A percentile compares a stretch with the other conserved stretches of the same genome.
Conservation (phyloP, 108 stramenopile genomes). For the Cyclotella sp. region DNA sequence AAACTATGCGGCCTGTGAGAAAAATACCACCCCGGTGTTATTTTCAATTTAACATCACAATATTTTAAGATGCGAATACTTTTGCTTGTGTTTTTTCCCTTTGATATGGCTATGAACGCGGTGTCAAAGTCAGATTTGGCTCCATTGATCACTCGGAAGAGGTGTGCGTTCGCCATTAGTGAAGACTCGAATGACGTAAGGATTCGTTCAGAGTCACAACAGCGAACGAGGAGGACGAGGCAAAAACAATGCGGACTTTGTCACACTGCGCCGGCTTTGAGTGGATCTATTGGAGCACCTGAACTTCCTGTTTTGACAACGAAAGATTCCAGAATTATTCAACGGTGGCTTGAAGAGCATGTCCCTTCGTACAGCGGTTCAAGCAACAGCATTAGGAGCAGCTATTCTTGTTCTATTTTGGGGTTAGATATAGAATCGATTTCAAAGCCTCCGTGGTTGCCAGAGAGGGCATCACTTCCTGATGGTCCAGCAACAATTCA, state of each 20-base stretch:
- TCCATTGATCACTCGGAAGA: background rate
- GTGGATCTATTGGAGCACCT: conserved; percentile 38
- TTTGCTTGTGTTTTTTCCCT: too few relatives aligned
- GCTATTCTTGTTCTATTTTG: conserved; percentile 17
- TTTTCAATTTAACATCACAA: too few relatives aligned
- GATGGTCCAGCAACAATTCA: conserved; percentile 73
- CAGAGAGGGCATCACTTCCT: conserved; percentile 43
- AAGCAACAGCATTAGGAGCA: background rate
- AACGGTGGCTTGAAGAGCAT: conserved; percentile 62
- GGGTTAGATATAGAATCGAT: conserved; percentile 54
- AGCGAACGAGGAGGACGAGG: background rate
- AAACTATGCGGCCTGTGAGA: too few relatives aligned
- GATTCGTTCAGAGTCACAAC: background rate
- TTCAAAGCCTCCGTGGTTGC: conserved; percentile 54
- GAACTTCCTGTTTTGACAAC: conserved; percentile 64
- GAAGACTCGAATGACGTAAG: background rate
- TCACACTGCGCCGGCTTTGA: conserved; percentile 28
- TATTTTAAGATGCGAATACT: too few relatives aligned
- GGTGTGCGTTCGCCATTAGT: conserved; percentile 9
- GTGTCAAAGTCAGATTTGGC: too few relatives aligned
- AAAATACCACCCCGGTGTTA: too few relatives aligned
- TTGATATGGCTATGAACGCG: too few relatives aligned
- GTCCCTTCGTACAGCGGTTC: conserved; percentile 18
- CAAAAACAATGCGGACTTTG: conserved; percentile 9
- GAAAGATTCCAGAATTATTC: conserved; percentile 56